Base-by-base conservation (phyloP, 345 rosid species). In the Zanthoxylum bungeanum region DNA sequence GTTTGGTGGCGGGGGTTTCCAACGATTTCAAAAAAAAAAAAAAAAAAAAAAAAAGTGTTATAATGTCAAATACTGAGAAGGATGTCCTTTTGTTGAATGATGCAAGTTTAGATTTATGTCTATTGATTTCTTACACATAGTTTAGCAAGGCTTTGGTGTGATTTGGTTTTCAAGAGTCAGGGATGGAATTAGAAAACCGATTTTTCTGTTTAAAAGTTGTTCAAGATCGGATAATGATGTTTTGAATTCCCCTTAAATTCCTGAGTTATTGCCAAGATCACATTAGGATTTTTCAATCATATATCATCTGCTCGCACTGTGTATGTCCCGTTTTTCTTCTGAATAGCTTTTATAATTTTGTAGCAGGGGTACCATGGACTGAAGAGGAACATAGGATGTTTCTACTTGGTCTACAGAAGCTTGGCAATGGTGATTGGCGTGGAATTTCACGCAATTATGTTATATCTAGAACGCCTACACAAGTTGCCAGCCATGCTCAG, bases 341-440 rank as follows among this genome's bases (percentile, higher is more conserved):
- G 17, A 71, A 66, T 27, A 27, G n/a, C n/a, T n/a, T 52, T 66
- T 42, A 22, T 66, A 28, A 40, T 49, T 56, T 64, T 71, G 42
- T 76, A 76, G 42, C 77, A 96, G 98, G 98, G 71, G 88, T 88
- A 52, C 99, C 99, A 4, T 96, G 99, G 99, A 96, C 99, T 2
- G 99, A 91, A 81, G 98, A 96, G 44, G 99, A 96, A 69, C 99
- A 96, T 74, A 92, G 97, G 73, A 82, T 93, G 89, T 96, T 96
- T 75, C 84, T 96, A 74, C 76, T 96, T 70, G 98, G 99, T 66
- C 82, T 96, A 50, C 96, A 91, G 72, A 96, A 89, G 88, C 85
- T 96, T 3, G 98, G 99, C 9, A 96, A 96, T 87, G 99, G 99
- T 53, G 99, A 96, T 77, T 96, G 99, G 99, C 85, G 99, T 76